Base-by-base conservation (phyloP, 495 filamentous ascomycete species). In the Apiosordaria backusii region DNA sequence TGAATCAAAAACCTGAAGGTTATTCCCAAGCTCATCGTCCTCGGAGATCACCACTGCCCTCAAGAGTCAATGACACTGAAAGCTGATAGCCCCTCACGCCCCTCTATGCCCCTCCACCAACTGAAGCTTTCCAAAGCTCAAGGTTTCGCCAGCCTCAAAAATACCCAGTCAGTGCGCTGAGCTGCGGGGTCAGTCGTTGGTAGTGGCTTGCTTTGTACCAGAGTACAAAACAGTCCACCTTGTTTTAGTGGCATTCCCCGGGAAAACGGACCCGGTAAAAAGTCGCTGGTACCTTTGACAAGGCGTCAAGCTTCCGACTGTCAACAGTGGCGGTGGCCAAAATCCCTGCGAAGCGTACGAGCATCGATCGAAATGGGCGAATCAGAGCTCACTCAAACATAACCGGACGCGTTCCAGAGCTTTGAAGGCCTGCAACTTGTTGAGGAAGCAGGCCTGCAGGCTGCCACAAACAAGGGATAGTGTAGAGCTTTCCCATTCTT, bases 231-330 rank as follows among this genome's bases (percentile, higher is more conserved):
- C 35, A 45, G 35, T 13, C 35, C 35, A 15, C 35, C 35, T 45
- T 45, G 35, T 15, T 45, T 45, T 45, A 55, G 52, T n/a, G 22
- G n/a, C 52, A 55, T 6, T 5, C 52, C 52, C 18, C 52, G n/a
- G 52, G 52, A 55, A 55, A 55, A 23, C 18, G 18, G 9, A 15
- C 1, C 52, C 52, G n/a, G 18, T 55, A 55, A 55, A 23, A 55
- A 55, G 52, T 55, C 52, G 52, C 52, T 55, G n/a, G 52, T 55
- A 55, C 52, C 52, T 55, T 22, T 55, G 52, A 21, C 52, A 23
- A n/a, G 52, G n/a, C n/a, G 52, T 23, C n/a, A 19, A 55, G 52
- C 52, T 21, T 55, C n/a, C n/a, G n/a, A n/a, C n/a, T n/a, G n/a
- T n/a, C n/a, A n/a, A n/a, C 52, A 55, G 52, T 55, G 52, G 52